Evolutionary conservation across 176 grass and related monocot species (phyloP).

Genomic region (Themeda triandra): DNA sequence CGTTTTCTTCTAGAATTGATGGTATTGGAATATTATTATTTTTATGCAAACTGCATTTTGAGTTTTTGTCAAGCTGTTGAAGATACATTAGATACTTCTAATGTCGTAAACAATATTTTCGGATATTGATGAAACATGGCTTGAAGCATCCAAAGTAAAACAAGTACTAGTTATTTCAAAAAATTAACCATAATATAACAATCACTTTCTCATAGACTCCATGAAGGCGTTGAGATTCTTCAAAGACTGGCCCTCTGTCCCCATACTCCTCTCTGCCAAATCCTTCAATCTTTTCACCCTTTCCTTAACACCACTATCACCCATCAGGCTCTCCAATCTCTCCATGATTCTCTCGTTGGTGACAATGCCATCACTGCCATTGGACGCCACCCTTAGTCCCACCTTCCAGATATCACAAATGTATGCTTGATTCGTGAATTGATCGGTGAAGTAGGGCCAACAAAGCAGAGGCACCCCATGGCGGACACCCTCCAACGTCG

Average conservation of each 20-base stretch:
- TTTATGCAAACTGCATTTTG: too few relatives aligned
- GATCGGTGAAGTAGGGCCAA: slow-evolving; percentile 54
- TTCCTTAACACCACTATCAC: slow-evolving; percentile 11
- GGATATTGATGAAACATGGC: too few relatives aligned
- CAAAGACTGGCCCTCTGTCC: not conserved
- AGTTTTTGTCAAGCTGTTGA: too few relatives aligned
- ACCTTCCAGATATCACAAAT: slow-evolving; percentile 58
- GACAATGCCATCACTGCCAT: not conserved
- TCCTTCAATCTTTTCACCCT: slow-evolving; percentile 13
- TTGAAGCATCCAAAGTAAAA: too few relatives aligned
- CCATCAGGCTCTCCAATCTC: slow-evolving; percentile 17
- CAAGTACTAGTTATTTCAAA: too few relatives aligned
- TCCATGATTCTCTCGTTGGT: slow-evolving; percentile 5
- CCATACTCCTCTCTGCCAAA: slow-evolving; percentile 3
- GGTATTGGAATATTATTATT: too few relatives aligned
- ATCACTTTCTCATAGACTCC: too few relatives aligned
- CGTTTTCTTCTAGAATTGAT: too few relatives aligned
- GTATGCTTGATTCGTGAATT: slow-evolving; percentile 50
- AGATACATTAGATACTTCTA: too few relatives aligned
- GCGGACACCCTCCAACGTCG: slow-evolving; percentile 39
- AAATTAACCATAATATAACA: too few relatives aligned
- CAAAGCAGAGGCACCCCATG: slow-evolving; percentile 47
- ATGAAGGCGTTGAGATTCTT: slow-evolving; percentile 8
- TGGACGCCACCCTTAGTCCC: slow-evolving; percentile 25
- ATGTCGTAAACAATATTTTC: too few relatives aligned